phyloP scores from a whole-genome alignment of 177 flowering plant species.

The Tripterygium wilfordii region DNA sequence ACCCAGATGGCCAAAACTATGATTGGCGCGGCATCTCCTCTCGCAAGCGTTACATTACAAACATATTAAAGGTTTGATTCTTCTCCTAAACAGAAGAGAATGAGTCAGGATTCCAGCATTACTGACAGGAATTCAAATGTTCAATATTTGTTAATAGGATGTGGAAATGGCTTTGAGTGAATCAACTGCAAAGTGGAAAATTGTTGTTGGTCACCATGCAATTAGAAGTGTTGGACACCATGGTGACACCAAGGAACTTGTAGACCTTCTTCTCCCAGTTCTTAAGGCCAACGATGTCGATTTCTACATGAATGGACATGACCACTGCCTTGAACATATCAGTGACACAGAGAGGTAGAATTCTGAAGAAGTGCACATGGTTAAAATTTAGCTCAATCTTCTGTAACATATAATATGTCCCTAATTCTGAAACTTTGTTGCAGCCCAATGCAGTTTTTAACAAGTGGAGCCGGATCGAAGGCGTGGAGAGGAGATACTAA shows the following conservation, averaged over 20 bases:
- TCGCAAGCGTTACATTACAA: constrained; percentile 36
- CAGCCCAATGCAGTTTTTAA: constrained; percentile 54
- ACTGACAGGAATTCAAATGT: no score
- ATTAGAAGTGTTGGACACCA: constrained; percentile 63
- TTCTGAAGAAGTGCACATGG: no score
- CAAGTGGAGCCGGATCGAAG: constrained; percentile 77
- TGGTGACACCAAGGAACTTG: constrained; percentile 62
- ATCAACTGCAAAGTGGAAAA: constrained; percentile 63
- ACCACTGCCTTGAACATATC: constrained; percentile 67
- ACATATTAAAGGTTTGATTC: constrained; percentile 52
- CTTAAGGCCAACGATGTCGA: constrained; percentile 57
- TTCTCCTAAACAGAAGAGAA: no score
- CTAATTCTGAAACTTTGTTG: constrained; percentile 1
- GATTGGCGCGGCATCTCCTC: constrained; percentile 73
- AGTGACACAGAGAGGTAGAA: constrained; percentile 41
- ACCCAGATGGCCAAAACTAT: constrained; percentile 43
- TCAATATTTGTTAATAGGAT: constrained; percentile 39
- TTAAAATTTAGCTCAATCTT: no score
- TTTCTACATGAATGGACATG: constrained; percentile 73
- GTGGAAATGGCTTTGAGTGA: constrained; percentile 36
- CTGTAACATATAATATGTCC: no score
- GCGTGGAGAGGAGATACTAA: constrained; percentile 64
- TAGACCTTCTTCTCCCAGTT: constrained; percentile 43
- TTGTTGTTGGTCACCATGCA: constrained; percentile 75
- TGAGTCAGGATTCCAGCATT: no score